Evolutionary conservation across 2,329 filamentous ascomycete species (phyloP).

Genomic region (Ceratocystiopsis minuta): DNA sequence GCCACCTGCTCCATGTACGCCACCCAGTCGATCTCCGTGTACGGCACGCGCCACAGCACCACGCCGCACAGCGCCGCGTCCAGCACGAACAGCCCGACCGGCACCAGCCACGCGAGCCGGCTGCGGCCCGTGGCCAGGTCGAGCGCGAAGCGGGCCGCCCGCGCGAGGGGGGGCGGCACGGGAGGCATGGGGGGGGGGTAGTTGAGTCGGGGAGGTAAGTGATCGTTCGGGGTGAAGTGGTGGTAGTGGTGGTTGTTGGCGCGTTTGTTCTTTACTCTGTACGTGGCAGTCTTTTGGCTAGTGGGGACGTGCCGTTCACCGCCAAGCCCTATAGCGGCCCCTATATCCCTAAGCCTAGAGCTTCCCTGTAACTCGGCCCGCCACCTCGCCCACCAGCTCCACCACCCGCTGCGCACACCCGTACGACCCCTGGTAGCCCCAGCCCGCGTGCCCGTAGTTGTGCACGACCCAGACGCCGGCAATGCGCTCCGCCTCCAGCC

Average conservation of each 20-base stretch:
- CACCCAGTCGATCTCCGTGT: conserved; percentile 95
- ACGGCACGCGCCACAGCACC: conserved; percentile 68
- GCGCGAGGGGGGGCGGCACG: conserved; percentile 6
- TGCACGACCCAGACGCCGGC: conserved; percentile 53
- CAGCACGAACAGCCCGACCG: conserved; percentile 45
- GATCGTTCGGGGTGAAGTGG: no score
- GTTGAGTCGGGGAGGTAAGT: no score
- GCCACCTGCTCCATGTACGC: conserved; percentile 91
- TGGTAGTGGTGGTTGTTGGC: no score
- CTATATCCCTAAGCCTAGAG: no score
- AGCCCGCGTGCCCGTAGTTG: conserved; percentile 64
- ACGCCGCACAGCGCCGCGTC: conserved; percentile 56
- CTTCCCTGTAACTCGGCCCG: background rate
- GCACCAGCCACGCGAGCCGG: conserved; percentile 28
- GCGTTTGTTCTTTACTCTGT: no score
- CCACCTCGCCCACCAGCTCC: conserved; percentile 47
- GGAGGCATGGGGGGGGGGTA: background rate
- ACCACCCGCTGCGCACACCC: conserved; percentile 52
- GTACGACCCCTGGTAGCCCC: conserved; percentile 55
- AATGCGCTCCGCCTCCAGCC: conserved; percentile 56
- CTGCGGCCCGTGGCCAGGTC: conserved; percentile 32
- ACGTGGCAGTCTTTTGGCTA: no score
- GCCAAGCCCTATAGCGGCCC: no score
- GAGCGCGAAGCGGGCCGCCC: conserved; percentile 16
- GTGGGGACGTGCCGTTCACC: no score